Evolutionary conservation across 495 filamentous ascomycete species (phyloP), one percentile per base, ranked within the genome.

Genomic region (Penicillium manginii): DNA sequence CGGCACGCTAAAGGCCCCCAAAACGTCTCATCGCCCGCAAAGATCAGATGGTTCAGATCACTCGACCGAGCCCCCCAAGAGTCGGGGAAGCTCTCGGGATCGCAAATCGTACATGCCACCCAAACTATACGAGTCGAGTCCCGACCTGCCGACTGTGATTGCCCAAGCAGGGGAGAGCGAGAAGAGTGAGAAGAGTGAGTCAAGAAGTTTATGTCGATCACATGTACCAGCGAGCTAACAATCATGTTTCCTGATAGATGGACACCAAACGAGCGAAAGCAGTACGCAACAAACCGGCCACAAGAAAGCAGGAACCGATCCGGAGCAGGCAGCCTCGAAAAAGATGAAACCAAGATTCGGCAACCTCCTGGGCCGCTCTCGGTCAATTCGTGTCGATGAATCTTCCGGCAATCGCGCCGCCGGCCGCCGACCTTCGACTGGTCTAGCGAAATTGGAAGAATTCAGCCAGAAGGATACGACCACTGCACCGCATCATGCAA

Each of bases 301-400:
- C 7, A 73, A 63, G 49, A 77, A 75, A 51, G 57, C 68, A 11
- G 67, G 54, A 4, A 66, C 67, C 9, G 76, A 77, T 12, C n/a
- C 60, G 8, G 73, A 78, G 11, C 48, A 61, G 4, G 65, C 52
- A 0, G 54, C 71, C 0, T 51, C 64, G 14, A 81, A 73, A 58
- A 84, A 76, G 59, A 74, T 64, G 50, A 83, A 83, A 62, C 79
- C 77, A 21, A 70, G 81, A 19, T 84, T 85, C 60, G 76, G 77
- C 33, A 77, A 81, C 23, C 76, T 92, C 21, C 72, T 92, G 17
- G 81, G 80, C 31, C 85, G 90, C 39, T 87, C 87, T 26, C 86
- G 84, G 52, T 92, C 90, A 10, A 83, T 88, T 54, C 86, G 87
- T 21, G 55, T 77, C 12, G 81, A 83, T 52, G 79, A 83, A 12